Percentiles rank a stretch among this genome's conserved stretches.
Evolutionary conservation across 2,329 filamentous ascomycete genomes (phyloP).

Genomic region (Trichoderma sp.): DNA sequence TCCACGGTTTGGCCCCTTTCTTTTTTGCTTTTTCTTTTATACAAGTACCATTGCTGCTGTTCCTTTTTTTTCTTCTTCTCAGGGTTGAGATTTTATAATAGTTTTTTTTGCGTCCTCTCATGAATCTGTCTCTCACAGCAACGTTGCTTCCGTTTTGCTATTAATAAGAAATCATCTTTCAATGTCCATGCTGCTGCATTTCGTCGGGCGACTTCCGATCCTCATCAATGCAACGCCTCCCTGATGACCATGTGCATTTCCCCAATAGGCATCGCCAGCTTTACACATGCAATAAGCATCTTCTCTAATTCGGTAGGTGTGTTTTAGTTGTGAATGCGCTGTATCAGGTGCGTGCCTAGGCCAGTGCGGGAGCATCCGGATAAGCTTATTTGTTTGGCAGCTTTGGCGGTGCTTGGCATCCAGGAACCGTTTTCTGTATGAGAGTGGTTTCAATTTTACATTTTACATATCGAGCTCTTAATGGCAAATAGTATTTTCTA

Average conservation of each 20-base stretch:
- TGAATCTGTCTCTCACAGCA: background rate
- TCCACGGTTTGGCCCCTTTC: slow-evolving; percentile 29
- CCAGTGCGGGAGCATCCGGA: background rate
- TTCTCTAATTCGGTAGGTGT: background rate
- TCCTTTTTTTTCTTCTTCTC: no score
- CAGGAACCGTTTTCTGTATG: background rate
- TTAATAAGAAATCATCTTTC: no score
- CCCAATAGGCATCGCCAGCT: background rate
- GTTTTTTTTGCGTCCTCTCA: fast-evolving
- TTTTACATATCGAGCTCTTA: background rate
- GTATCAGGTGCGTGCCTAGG: background rate
- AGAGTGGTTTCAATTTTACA: background rate
- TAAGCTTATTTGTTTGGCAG: slow-evolving; percentile 8
- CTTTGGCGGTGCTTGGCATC: background rate
- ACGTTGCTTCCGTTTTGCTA: no score
- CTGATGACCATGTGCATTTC: background rate
- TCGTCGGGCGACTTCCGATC: background rate
- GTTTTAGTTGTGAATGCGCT: background rate
- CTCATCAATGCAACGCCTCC: background rate
- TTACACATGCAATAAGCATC: background rate
- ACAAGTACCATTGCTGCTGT: no score
- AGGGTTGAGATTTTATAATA: no score
- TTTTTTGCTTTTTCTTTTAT: background rate
- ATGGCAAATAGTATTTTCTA: background rate
- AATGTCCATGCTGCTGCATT: no score